Conservation (phyloP, 805 yeast genomes). For the Candida maris region DNA sequence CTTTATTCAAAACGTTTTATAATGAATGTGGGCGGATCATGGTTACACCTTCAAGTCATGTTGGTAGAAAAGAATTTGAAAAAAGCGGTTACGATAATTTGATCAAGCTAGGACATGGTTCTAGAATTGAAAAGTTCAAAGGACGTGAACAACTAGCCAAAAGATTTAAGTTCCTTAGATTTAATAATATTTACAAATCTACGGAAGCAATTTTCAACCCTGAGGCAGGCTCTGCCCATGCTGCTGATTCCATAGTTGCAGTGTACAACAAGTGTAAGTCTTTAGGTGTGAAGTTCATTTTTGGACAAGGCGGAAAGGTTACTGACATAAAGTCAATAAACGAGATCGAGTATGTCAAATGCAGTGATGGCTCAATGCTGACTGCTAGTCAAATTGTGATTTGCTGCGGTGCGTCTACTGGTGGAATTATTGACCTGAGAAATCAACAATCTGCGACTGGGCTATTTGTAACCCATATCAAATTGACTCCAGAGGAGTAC, state of each 20-base stretch:
- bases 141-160: slow-evolving; percentile 32
- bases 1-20: slow-evolving; percentile 32
- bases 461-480: slow-evolving; percentile 37
- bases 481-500: slow-evolving; percentile 35
- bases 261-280: slow-evolving; percentile 28
- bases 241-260: slow-evolving; percentile 35
- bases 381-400: slow-evolving; percentile 36
- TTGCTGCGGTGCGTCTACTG: slow-evolving; percentile 40
- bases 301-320: slow-evolving; percentile 32
- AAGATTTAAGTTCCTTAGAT: slow-evolving; percentile 16
- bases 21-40: slow-evolving; percentile 41
- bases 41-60: slow-evolving; percentile 32
- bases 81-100: slow-evolving; percentile 34
- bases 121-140: slow-evolving; percentile 25
- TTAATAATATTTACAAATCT: slow-evolving; percentile 13
- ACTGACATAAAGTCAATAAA: slow-evolving; percentile 8
- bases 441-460: slow-evolving; percentile 38
- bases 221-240: slow-evolving; percentile 40
- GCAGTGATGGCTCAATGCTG: slow-evolving; percentile 27
- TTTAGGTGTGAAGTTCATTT: slow-evolving; percentile 34
- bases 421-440: slow-evolving; percentile 30
- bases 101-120: slow-evolving; percentile 24
- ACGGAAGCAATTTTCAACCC: slow-evolving; percentile 32
- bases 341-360: slow-evolving; percentile 19
- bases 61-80: slow-evolving; percentile 39